Percentiles rank a stretch among this genome's conserved stretches.
Conservation (phyloP, 805 yeast species). For the Wickerhamiella nectarea region DNA sequence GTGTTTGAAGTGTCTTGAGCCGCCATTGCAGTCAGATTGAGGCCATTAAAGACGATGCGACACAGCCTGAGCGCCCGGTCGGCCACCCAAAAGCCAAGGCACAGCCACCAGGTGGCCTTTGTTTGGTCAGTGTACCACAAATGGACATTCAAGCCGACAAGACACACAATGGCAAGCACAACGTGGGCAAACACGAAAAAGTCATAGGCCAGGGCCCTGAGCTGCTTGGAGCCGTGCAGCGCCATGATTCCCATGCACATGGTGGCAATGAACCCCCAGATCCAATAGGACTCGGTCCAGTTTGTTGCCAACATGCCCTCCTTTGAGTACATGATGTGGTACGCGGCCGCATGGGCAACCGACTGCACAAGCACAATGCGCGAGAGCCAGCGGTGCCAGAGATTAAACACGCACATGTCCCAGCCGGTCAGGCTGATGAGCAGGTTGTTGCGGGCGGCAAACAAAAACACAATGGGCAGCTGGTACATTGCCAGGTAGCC, state of each 20-base stretch:
- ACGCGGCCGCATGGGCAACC: slow-evolving; percentile 41
- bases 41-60: slow-evolving; percentile 27
- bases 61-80: slow-evolving; percentile 47
- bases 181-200: slow-evolving; percentile 44
- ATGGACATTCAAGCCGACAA: slow-evolving; percentile 47
- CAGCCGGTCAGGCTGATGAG: slow-evolving; percentile 44
- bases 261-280: slow-evolving; percentile 21
- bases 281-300: slow-evolving; percentile 16
- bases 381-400: slow-evolving; percentile 51
- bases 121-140: slow-evolving; percentile 31
- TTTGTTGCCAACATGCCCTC: slow-evolving; percentile 15
- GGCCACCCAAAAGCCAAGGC: slow-evolving; percentile 51
- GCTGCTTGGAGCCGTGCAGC: slow-evolving; percentile 35
- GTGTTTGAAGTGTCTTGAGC: background rate
- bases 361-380: slow-evolving; percentile 35
- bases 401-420: slow-evolving; percentile 39
- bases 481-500: slow-evolving; percentile 18
- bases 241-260: slow-evolving; percentile 25
- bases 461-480: slow-evolving; percentile 45
- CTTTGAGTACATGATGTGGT: slow-evolving; percentile 27
- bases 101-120: slow-evolving; percentile 37
- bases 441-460: slow-evolving; percentile 60
- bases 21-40: background rate
- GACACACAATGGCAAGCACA: slow-evolving; percentile 37
- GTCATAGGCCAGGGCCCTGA: slow-evolving; percentile 45